phyloP scores from a whole-genome alignment of 352 stramenopile genomes.

The Phytophthora uliginosa region DNA sequence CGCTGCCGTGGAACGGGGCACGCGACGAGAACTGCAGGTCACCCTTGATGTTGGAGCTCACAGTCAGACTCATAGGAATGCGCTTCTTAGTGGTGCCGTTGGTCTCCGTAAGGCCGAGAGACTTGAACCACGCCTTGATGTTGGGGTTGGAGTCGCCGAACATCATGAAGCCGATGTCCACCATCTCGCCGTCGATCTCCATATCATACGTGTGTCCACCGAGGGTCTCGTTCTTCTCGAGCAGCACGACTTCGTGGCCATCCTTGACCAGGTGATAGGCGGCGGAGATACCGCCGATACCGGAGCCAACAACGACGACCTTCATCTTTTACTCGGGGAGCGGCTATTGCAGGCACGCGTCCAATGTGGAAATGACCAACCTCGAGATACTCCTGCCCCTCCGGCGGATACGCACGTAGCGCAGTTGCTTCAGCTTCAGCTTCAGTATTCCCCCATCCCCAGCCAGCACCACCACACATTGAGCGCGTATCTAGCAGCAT shows the following conservation, averaged over 20 bases:
- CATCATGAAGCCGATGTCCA: conserved; percentile 93
- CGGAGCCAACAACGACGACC: conserved; percentile 87
- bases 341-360: conserved; percentile 30
- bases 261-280: conserved; percentile 89
- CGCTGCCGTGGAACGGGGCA: conserved; percentile 69
- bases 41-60: conserved; percentile 82
- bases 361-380: conserved; percentile 37
- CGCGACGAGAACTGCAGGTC: conserved; percentile 91
- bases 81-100: conserved; percentile 88
- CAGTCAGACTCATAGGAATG: conserved; percentile 90
- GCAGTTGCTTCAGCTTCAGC: conserved; percentile 38
- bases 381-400: background rate
- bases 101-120: conserved; percentile 82
- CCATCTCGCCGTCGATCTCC: conserved; percentile 87
- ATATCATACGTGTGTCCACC: conserved; percentile 90
- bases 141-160: conserved; percentile 92
- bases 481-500: conserved; percentile 27
- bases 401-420: conserved; percentile 21
- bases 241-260: conserved; percentile 83
- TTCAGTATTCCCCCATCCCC: conserved; percentile 23
- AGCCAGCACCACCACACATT: conserved; percentile 21
- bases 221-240: conserved; percentile 87
- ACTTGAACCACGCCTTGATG: conserved; percentile 93
- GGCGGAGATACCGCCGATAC: conserved; percentile 86
- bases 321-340: conserved; percentile 58